Base-by-base conservation (phyloP, 345 rosid species). In the Gossypioides kirkii region DNA sequence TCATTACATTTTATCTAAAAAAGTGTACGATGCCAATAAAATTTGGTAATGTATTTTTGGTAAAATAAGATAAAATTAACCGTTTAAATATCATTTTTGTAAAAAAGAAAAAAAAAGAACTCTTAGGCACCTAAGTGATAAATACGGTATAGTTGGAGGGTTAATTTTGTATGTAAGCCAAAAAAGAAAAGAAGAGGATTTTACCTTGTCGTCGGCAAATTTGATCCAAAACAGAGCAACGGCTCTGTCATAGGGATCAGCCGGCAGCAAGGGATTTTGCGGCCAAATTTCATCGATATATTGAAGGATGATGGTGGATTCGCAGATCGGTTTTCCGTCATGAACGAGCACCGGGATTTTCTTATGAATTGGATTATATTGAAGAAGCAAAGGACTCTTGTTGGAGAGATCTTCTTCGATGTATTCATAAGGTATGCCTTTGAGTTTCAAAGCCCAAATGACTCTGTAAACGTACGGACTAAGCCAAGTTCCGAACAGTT, bases 281-380 rank as follows among this genome's bases (percentile, higher is more conserved):
- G 81, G 80, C 88, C 86, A 82, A 0, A 22, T 69, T 25, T 85
- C 84, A 7, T 85, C 86, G 9, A 82, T 70, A 25, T 80, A 82
- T 60, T 77, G 78, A 22, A 82, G 45, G 0, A 82, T 82, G 46
- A 82, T 2, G 46, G 72, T 63, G 50, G 84, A 78, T 32, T 84
- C 87, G 4, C 76, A 69, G 7, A 80, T 66, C 7, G 85, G 79
- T 56, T 82, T 80, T 25, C 52, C 74, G 8, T 63, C 78, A 60
- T 84, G 85, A 63, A 82, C 71, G 0, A 84, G 82, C 18, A 84
- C 81, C 0, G 85, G 87, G 16, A 84, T 55, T 60, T 78, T 82
- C 79, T 71, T 74, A 53, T 74, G 68, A 3, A 80, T 49, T 1
- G 85, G 84, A 25, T 80, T 78, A 63, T 71, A 74, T 28, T 72